A percentile compares a stretch with the other conserved stretches of the same genome.
Evolutionary conservation across 495 filamentous ascomycete genomes (phyloP).

Genomic region (Cudoniella acicularis): DNA sequence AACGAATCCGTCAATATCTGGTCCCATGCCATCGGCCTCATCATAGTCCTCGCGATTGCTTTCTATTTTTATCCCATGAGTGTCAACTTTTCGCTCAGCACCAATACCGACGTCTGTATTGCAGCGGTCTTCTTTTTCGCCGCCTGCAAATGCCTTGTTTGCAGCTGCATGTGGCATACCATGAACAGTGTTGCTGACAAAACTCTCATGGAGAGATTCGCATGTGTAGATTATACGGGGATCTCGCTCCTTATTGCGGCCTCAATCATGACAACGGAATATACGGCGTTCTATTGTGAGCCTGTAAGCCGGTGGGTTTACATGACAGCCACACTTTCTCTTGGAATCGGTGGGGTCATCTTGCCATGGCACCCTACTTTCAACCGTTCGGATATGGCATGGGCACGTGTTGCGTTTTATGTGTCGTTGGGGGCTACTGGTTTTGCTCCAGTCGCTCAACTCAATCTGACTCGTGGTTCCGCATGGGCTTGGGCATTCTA

Average conservation of each 20-base stretch:
- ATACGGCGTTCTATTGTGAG: constrained; percentile 98
- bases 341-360: constrained; percentile 86
- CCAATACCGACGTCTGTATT: constrained; percentile 80
- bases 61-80: constrained; percentile 95
- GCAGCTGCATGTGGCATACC: constrained; percentile 95
- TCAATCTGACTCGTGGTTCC: constrained; percentile 70
- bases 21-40: constrained; percentile 84
- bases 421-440: constrained; percentile 85
- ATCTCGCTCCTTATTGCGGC: constrained; percentile 95
- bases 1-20: constrained; percentile 99
- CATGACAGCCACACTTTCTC: constrained; percentile 72
- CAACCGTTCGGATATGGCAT: constrained; percentile 88
- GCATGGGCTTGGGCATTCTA: constrained; percentile 81
- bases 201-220: constrained; percentile 86
- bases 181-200: constrained; percentile 95
- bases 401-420: constrained; percentile 90
- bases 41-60: constrained; percentile 83
- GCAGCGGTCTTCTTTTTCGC: constrained; percentile 96
- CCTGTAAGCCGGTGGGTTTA: constrained; percentile 83
- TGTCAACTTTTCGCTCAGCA: constrained; percentile 80
- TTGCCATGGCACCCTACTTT: constrained; percentile 96
- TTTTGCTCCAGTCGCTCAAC: constrained; percentile 82
- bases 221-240: constrained; percentile 97
- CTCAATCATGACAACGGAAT: constrained; percentile 97
- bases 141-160: constrained; percentile 91